Conservation (phyloP, 2,329 filamentous ascomycete genomes). For the Colletotrichum sp. region DNA sequence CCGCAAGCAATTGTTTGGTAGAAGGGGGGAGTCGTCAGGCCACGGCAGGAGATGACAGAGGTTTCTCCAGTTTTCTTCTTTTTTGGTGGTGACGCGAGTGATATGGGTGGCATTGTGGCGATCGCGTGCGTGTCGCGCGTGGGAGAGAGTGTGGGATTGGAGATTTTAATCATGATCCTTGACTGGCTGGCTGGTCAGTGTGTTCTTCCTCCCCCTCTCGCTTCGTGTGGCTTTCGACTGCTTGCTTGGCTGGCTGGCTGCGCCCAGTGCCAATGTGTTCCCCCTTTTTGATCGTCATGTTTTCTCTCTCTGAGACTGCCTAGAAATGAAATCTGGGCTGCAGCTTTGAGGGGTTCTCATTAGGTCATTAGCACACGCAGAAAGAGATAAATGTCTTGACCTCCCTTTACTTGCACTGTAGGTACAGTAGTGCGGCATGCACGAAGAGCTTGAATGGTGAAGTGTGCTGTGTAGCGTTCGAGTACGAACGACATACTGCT, state of each 20-base stretch:
- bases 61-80: background rate
- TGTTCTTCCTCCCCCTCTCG: background rate
- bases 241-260: background rate
- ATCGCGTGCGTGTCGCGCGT: slow-evolving; percentile 4
- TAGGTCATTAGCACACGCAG: background rate
- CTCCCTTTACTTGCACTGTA: background rate
- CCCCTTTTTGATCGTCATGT: background rate
- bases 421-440: slow-evolving; percentile 2
- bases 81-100: background rate
- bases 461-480: background rate
- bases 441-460: slow-evolving; percentile 1
- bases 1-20: background rate
- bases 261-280: background rate
- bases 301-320: background rate
- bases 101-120: background rate
- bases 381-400: background rate
- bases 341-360: background rate
- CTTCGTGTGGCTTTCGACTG: background rate
- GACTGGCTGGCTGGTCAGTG: background rate
- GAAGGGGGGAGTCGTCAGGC: background rate
- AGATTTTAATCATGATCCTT: background rate
- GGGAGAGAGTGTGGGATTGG: background rate
- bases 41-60: background rate
- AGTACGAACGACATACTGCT: too few relatives aligned
- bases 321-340: background rate